Evolutionary conservation across 78 protist genomes (phyloP).

Genomic region (Blattamonas nauphoetae): DNA sequence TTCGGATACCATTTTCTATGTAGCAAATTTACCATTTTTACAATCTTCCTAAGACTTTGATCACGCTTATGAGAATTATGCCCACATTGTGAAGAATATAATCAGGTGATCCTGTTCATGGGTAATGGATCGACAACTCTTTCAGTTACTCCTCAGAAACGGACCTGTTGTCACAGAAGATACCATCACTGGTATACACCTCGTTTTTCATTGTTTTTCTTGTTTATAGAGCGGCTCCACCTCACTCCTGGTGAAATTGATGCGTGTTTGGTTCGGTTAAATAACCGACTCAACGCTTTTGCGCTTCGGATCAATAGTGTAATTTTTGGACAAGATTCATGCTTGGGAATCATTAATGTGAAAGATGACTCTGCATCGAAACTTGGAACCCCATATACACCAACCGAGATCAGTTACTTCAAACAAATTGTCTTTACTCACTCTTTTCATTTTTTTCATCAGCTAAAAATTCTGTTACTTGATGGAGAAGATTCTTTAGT

Average conservation of each 20-base stretch:
- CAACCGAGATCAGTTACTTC: neutral
- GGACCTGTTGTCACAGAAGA: neutral
- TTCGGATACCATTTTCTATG: neutral
- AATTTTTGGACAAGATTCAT: neutral
- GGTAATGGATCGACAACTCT: neutral
- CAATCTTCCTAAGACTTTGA: neutral
- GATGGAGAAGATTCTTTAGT: too few species aligned
- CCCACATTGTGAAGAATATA: too few species aligned
- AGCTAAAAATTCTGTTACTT: too few species aligned
- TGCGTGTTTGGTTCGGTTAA: neutral
- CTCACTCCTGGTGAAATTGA: constrained; percentile 1
- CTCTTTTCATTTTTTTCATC: too few species aligned
- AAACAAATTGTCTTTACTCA: neutral
- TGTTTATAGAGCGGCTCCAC: neutral
- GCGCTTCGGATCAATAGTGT: neutral
- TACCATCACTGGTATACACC: neutral
- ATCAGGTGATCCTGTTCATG: too few species aligned
- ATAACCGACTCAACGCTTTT: neutral
- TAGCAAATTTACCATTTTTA: neutral
- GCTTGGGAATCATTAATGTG: neutral
- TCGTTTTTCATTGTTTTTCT: neutral
- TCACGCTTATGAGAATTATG: neutral
- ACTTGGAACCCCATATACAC: neutral
- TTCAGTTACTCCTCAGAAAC: neutral
- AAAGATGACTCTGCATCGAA: neutral